A percentile compares a stretch with the other conserved stretches of the same genome.
Evolutionary conservation across 441 rosid species (phyloP).

Genomic region (Isatis lusitanica): DNA sequence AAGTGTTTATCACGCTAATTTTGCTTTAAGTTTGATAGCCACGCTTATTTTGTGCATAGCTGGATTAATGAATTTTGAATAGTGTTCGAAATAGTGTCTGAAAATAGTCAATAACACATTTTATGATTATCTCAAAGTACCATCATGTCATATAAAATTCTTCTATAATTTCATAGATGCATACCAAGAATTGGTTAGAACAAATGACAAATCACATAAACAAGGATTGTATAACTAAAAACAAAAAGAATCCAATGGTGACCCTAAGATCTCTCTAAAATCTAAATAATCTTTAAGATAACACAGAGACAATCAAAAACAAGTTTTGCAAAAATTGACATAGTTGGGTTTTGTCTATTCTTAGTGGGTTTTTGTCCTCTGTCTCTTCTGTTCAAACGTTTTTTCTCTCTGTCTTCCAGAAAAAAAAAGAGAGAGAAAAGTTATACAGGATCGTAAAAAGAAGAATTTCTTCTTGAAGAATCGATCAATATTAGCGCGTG

Average conservation of each 20-base stretch:
- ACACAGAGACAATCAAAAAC: slow-evolving; percentile 13
- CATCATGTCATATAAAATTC: background rate
- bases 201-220: slow-evolving; percentile 23
- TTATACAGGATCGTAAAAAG: background rate
- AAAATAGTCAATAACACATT: background rate
- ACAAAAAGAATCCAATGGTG: slow-evolving; percentile 25
- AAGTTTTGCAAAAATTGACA: slow-evolving; percentile 7
- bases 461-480: background rate
- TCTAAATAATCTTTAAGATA: slow-evolving; percentile 19
- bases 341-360: slow-evolving; percentile 32
- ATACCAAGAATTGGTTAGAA: background rate
- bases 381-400: slow-evolving; percentile 28
- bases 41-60: too few relatives aligned
- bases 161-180: background rate
- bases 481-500: slow-evolving; percentile 4
- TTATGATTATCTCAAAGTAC: background rate
- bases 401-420: slow-evolving; percentile 1
- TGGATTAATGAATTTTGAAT: too few relatives aligned
- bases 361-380: slow-evolving; percentile 30
- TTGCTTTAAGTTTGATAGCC: too few relatives aligned
- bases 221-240: slow-evolving; percentile 19
- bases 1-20: too few relatives aligned
- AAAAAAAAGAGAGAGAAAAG: background rate
- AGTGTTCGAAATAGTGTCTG: too few relatives aligned
- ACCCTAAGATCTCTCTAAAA: slow-evolving; percentile 33